Evolutionary conservation across 345 rosid genomes (phyloP), one percentile per base, ranked within the genome.

Genomic region (Gossypium ekmanianum): DNA sequence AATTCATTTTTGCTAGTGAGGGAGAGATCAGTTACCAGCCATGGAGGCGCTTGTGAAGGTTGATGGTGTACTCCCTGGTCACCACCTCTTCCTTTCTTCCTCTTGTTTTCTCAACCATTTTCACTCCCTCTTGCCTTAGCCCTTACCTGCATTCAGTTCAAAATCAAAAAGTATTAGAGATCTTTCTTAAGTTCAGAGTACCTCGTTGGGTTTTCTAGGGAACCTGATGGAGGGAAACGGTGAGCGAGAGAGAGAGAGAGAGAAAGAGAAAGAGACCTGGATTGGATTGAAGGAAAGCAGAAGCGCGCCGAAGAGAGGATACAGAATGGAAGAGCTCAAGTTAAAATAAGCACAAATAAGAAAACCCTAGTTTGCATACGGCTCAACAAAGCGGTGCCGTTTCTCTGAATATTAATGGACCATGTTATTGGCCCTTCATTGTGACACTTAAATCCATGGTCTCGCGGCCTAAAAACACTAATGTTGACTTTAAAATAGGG

Each of bases 1-100:
- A 59, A 59, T 4, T 1, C 9, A 6, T 26, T 59, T 24, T 58
- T 59, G 4, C 12, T 59, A 11, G 11, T 22, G 26, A 59, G 63
- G 17, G 41, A 59, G 56, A 14, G 17, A 57, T 4, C 11, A 22
- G 16, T 44, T 80, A 93, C 97, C 98, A 91, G 85, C 92, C 90
- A 79, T 91, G 98, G 20, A 93, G 82, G 22, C 93, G 88, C 86
- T 86, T 88, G 88, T 93, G 97, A 10, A 93, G 94, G 73, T 93
- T 93, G 79, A 93, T 81, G 68, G 98, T 91, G 80, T 88, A 93
- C 85, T 93, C 98, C n/a, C 96, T 82, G 55, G 93, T 89, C 1
- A 93, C 94, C 55, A 93, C 91, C 83, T 93, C 98, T 76, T 91
- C 98, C 75, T 91, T 89, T 71, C 94, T 81, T 26, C 90, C 94